A percentile compares a stretch with the other conserved stretches of the same genome.
These are phyloP conservation scores for Hemileccinum impolitum DNA, from an alignment of 768 basidiomycete species.

Conservation along the genomic window DNA sequence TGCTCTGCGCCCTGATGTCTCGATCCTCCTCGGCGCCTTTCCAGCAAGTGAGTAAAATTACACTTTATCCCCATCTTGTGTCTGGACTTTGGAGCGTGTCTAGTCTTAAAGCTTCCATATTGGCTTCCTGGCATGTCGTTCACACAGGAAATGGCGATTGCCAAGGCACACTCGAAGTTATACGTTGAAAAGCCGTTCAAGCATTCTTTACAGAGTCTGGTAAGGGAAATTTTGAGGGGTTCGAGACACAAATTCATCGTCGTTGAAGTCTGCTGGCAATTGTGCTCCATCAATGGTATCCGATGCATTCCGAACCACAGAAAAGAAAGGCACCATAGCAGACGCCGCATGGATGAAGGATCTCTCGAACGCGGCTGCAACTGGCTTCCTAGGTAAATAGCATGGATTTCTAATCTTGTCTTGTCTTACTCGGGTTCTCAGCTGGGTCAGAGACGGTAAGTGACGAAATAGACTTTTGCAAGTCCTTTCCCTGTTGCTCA, in stretches of 20 bases:
- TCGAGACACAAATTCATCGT: neutral
- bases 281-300: slow-evolving; percentile 16
- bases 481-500: neutral
- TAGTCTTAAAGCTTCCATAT: slow-evolving; percentile 21
- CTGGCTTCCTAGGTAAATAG: slow-evolving; percentile 16
- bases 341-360: slow-evolving; percentile 8
- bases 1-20: slow-evolving; percentile 17
- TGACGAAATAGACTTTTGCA: neutral
- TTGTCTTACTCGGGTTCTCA: slow-evolving; percentile 5
- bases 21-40: slow-evolving; percentile 17
- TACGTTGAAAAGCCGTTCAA: slow-evolving; percentile 18
- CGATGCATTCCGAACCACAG: slow-evolving; percentile 14
- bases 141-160: slow-evolving; percentile 17
- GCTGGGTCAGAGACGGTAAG: slow-evolving; percentile 22
- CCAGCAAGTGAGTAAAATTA: slow-evolving; percentile 11
- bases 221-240: neutral
- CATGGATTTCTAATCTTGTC: neutral
- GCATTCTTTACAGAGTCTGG: slow-evolving; percentile 16
- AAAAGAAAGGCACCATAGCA: slow-evolving; percentile 2
- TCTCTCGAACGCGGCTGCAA: slow-evolving; percentile 22
- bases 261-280: slow-evolving; percentile 5
- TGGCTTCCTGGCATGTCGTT: slow-evolving; percentile 26
- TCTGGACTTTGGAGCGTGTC: neutral
- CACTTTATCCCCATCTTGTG: no score
- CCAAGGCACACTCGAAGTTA: slow-evolving; percentile 11